Evolutionary conservation across 2,329 filamentous ascomycete species (phyloP), one percentile per base, ranked within the genome.

Genomic region (Aspergillus sp.): DNA sequence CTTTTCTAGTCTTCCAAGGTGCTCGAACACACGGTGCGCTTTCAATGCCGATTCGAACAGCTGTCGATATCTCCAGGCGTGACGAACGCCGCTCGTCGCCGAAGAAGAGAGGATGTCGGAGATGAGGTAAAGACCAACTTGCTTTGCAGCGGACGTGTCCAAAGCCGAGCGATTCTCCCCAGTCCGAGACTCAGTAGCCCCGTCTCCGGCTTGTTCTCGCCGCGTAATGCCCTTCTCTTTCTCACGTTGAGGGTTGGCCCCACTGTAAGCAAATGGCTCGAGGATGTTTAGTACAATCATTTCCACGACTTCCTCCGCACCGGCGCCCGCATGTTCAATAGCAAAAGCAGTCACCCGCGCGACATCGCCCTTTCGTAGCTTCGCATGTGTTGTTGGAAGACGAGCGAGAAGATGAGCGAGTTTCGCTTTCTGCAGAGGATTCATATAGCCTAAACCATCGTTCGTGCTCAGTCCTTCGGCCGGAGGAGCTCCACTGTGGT

Each of bases 301-400:
- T 46, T 93, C 84, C n/a, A 96, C 91, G 32, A 97, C 87, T 74
- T 97, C 94, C 58, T 95, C 89, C 11, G 90, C 88, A 14, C 92
- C 94, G 17, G 85, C 81, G 36, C 88, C 89, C 1, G 91, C 89
- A 68, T 97, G 91, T 2, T 87, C 87, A 51, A 97, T 91, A 11
- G 92, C 92, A 71, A 97, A 97, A 3, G 88, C 83, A 1, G 92
- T 93, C 2, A 97, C 80, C 4, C 91, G 83, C 1, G 91, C 92
- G 43, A 97, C 84, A 64, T 97, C 91, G 2, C 91, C 91, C 64
- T 90, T 90, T 23, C 89, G 83, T 21, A 97, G 78, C 59, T 83
- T 88, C 2, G 86, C 83, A 36, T 90, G 84, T 3, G 83, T 85
- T 2, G 85, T 88, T 0, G 94, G 94, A 21, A 97, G 77, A 14